phyloP scores from a whole-genome alignment of 2,329 filamentous ascomycete genomes.

The Neoascochyta sp. region DNA sequence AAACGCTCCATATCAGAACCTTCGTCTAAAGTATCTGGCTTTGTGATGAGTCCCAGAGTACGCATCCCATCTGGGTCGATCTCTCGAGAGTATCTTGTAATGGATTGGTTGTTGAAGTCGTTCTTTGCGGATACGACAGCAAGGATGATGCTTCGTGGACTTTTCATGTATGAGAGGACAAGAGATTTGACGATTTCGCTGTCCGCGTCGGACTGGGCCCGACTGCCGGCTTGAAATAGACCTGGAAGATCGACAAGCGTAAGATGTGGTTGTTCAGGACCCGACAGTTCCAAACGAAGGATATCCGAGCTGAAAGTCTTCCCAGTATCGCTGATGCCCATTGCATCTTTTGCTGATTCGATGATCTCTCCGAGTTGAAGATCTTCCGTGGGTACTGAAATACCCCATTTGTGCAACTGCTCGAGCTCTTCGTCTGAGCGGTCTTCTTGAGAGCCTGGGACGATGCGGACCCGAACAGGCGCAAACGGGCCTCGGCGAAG shows the following conservation, averaged over 20 bases:
- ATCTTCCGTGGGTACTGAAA: conserved; percentile 3
- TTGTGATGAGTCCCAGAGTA: conserved; percentile 57
- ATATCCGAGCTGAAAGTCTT: conserved; percentile 21
- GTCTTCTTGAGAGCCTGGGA: conserved; percentile 8
- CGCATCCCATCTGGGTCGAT: conserved; percentile 47
- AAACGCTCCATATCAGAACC: conserved; percentile 42
- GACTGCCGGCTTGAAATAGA: conserved; percentile 33
- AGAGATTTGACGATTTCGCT: conserved; percentile 29
- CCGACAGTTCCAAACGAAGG: conserved; percentile 24
- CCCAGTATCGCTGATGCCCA: conserved; percentile 41
- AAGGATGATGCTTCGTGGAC: conserved; percentile 57
- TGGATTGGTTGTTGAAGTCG: conserved; percentile 54
- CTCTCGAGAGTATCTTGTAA: conserved; percentile 49
- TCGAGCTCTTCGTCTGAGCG: conserved; percentile 4
- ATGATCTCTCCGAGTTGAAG: conserved; percentile 28
- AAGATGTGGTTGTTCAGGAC: conserved; percentile 20
- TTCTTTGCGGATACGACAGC: conserved; percentile 44
- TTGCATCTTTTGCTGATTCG: conserved; percentile 48
- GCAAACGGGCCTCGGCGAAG: conserved; percentile 43
- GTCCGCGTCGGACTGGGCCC: conserved; percentile 32
- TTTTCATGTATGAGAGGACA: conserved; percentile 55
- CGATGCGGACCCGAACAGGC: conserved; percentile 45
- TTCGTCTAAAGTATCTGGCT: conserved; percentile 46
- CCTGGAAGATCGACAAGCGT: conserved; percentile 40
- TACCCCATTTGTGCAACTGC: conserved; percentile 7